phyloP scores from a whole-genome alignment of 371 early-diverging fungal genomes.

The Mucor ambiguus region DNA sequence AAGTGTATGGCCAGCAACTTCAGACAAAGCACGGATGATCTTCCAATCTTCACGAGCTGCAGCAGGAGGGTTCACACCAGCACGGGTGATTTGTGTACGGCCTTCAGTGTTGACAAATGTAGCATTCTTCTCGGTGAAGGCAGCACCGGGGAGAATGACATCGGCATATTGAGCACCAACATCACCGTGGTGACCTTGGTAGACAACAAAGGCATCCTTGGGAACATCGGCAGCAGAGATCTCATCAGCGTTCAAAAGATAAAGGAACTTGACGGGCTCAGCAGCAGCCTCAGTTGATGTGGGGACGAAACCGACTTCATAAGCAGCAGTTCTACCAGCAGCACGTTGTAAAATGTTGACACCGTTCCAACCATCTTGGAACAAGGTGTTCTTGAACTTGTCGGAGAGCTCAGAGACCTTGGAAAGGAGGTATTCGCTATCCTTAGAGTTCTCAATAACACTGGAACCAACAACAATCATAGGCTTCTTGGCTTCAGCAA shows the following conservation, averaged over 20 bases:
- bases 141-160: slow-evolving; percentile 95
- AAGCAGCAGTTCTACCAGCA: slow-evolving; percentile 87
- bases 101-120: slow-evolving; percentile 95
- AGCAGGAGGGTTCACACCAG: slow-evolving; percentile 90
- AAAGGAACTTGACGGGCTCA: slow-evolving; percentile 74
- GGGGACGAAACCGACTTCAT: slow-evolving; percentile 88
- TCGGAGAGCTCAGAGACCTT: slow-evolving; percentile 71
- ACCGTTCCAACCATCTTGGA: slow-evolving; percentile 87
- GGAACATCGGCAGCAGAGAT: slow-evolving; percentile 75
- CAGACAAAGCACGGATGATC: slow-evolving; percentile 95
- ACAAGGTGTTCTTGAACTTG: slow-evolving; percentile 67
- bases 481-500: slow-evolving; percentile 87
- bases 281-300: slow-evolving; percentile 47
- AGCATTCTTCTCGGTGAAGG: slow-evolving; percentile 96
- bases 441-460: slow-evolving; percentile 76
- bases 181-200: slow-evolving; percentile 99
- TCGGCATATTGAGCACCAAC: slow-evolving; percentile 94
- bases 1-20: slow-evolving; percentile 82
- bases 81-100: slow-evolving; percentile 89
- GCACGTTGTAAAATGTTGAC: slow-evolving; percentile 90
- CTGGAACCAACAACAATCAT: slow-evolving; percentile 89
- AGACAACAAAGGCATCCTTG: slow-evolving; percentile 94
- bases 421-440: slow-evolving; percentile 69
- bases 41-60: slow-evolving; percentile 98
- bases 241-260: slow-evolving; percentile 94